Evolutionary conservation across 1,284 basidiomycete species (phyloP), one percentile per base, ranked within the genome.

Genomic region (Puccinia coronata): DNA sequence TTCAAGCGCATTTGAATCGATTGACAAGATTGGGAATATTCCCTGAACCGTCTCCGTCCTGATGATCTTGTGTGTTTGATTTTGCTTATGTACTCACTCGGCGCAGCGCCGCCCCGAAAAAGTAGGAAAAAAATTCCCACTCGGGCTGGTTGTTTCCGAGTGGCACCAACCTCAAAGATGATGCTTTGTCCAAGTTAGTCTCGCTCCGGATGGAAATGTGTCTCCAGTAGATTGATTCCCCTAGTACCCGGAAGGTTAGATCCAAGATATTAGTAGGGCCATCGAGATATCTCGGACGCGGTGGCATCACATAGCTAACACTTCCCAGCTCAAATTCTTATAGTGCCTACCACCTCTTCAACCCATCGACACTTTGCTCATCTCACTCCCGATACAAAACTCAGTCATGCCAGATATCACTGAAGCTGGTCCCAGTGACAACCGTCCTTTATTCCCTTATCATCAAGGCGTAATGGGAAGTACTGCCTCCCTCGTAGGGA

Each of bases 401-500:
- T 25, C 31, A 39, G 18, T 41, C 18, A 67, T 67, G 63, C n/a
- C 41, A 25, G 2, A 23, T 16, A 25, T 18, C 36, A 23, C 55
- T 57, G 36, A 20, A 43, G 36, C 36, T 39, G 41, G 34, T 41
- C 39, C 36, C 23, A 20, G 3, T 18, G 28, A 34, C 36, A 28
- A n/a, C 28, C 20, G n/a, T n/a, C 14, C 39, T 14, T 41, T 39
- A n/a, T 67, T 67, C 39, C 41, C 63, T 39, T 67, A 67, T 31
- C 18, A 36, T 41, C 63, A n/a, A 12, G 63, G 25, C 8, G 63
- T 67, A 39, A 67, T 79, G 65, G 76, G 76, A 28, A 70, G 65
- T 59, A 79, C 76, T 2, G 76, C 65, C 36, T 79, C 76, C 25
- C 36, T 79, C 28, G 63, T 79, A 18, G 76, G 76, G 25, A 79